phyloP scores from a whole-genome alignment of 371 early-diverging fungal genomes.

The Mucor racemosus region DNA sequence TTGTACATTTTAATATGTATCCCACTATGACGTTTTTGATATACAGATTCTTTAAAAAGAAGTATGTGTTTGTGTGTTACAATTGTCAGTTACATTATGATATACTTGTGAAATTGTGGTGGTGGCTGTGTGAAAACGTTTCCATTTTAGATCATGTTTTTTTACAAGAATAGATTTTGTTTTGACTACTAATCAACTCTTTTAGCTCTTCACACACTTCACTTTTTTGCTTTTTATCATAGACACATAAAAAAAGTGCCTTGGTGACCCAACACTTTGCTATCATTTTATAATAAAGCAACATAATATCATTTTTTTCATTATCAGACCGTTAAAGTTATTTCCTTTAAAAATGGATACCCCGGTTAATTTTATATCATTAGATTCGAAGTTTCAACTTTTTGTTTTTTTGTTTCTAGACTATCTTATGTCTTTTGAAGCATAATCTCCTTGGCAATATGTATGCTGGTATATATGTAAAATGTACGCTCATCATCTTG shows the following conservation, averaged over 20 bases:
- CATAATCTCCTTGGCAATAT: neutral
- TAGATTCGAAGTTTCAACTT: neutral
- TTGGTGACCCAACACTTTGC: slow-evolving; percentile 4
- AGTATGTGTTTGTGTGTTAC: slow-evolving; percentile 1
- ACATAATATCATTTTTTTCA: neutral
- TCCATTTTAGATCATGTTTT: slow-evolving; percentile 4
- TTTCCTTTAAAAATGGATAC: neutral
- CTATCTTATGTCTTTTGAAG: neutral
- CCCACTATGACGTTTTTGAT: slow-evolving; percentile 1
- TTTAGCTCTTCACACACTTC: slow-evolving; percentile 6
- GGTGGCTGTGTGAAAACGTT: slow-evolving; percentile 15
- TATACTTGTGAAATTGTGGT: slow-evolving; percentile 6
- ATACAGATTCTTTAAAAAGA: neutral
- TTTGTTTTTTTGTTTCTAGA: neutral
- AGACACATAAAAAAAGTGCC: slow-evolving; percentile 8
- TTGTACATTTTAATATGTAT: neutral
- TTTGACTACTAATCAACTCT: neutral
- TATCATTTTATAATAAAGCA: neutral
- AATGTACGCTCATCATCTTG: neutral
- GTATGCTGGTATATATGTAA: neutral
- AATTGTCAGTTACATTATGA: slow-evolving; percentile 6
- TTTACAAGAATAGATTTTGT: slow-evolving; percentile 14
- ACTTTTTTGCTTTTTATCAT: neutral
- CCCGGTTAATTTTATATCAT: neutral
- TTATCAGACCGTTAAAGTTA: slow-evolving; percentile 3